These are phyloP conservation scores for Cyberlindnera americana DNA, from an alignment of 805 yeast genomes.

Conservation along the genomic window DNA sequence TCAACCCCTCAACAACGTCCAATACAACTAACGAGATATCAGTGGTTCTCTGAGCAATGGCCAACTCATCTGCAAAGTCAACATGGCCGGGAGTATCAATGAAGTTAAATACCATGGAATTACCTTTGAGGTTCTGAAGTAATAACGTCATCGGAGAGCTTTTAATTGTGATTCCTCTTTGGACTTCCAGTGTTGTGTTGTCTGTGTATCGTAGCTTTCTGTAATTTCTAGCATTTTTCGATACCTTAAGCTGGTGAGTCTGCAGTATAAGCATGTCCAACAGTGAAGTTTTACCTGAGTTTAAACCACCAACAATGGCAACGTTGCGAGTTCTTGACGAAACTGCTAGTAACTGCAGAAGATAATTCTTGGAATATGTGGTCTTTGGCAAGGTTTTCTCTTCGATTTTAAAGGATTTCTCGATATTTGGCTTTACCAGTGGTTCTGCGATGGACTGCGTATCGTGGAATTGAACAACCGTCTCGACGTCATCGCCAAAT, in stretches of 20 bases:
- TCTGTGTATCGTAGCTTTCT: conserved; percentile 76
- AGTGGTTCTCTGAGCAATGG: conserved; percentile 49
- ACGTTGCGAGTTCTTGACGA: conserved; percentile 72
- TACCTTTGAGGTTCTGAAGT: conserved; percentile 47
- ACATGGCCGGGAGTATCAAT: conserved; percentile 93
- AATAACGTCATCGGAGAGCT: conserved; percentile 59
- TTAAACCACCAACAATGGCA: conserved; percentile 74
- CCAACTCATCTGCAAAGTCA: conserved; percentile 74
- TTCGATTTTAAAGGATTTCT: conserved; percentile 44
- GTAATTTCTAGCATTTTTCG: conserved; percentile 46
- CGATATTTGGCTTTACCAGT: conserved; percentile 50
- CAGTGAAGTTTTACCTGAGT: conserved; percentile 83
- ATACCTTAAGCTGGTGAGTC: conserved; percentile 55
- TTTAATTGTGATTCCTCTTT: conserved; percentile 67
- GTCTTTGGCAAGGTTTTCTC: conserved; percentile 55
- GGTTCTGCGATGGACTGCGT: conserved; percentile 57
- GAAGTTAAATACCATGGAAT: conserved; percentile 57
- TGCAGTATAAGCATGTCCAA: conserved; percentile 64
- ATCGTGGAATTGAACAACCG: conserved; percentile 53
- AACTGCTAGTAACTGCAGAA: conserved; percentile 43
- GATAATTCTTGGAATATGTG: conserved; percentile 58
- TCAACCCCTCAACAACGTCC: conserved; percentile 84
- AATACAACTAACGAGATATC: conserved; percentile 70
- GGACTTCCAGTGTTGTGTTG: conserved; percentile 62
- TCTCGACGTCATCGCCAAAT: conserved; percentile 63